A percentile compares a stretch with the other conserved stretches of the same genome.
Conservation (phyloP, 2,329 filamentous ascomycete genomes). For the Fusarium sp. region DNA sequence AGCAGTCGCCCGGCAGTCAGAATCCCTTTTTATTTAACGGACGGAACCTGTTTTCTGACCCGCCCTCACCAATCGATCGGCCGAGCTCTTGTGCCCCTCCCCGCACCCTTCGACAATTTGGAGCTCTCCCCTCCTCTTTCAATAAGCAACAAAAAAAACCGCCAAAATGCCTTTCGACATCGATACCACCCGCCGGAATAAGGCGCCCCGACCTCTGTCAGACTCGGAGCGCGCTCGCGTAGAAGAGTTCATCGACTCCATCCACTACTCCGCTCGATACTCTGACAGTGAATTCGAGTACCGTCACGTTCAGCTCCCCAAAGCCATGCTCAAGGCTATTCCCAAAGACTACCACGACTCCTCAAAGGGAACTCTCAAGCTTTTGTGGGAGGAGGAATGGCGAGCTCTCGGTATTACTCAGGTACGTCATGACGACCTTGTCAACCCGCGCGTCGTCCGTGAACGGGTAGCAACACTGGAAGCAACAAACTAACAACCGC, state of each 20-base stretch:
- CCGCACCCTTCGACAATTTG: conserved; percentile 32
- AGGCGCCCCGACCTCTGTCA: conserved; percentile 81
- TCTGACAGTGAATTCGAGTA: conserved; percentile 95
- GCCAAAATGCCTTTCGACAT: conserved; percentile 63
- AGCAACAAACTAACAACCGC: conserved; percentile 28
- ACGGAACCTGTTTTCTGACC: conserved; percentile 27
- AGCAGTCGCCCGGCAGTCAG: neutral
- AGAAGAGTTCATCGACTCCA: conserved; percentile 91
- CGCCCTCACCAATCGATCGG: conserved; percentile 38
- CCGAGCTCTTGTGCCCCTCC: conserved; percentile 38
- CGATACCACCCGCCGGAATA: conserved; percentile 87
- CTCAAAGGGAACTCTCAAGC: conserved; percentile 89
- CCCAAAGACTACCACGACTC: conserved; percentile 94
- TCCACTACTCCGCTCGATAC: conserved; percentile 97
- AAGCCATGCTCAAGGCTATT: conserved; percentile 97
- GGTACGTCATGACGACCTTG: conserved; percentile 63
- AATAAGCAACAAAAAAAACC: neutral
- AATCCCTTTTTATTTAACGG: conserved; percentile 4
- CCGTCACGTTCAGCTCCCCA: conserved; percentile 96
- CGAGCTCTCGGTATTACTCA: conserved; percentile 96
- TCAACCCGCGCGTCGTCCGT: neutral
- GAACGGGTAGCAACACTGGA: neutral
- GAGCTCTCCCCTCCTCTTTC: conserved; percentile 25
- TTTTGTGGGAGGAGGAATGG: conserved; percentile 99
- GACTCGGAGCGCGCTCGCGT: conserved; percentile 85